phyloP scores from a whole-genome alignment of 805 yeast genomes.

The Starmerella asiatica region DNA sequence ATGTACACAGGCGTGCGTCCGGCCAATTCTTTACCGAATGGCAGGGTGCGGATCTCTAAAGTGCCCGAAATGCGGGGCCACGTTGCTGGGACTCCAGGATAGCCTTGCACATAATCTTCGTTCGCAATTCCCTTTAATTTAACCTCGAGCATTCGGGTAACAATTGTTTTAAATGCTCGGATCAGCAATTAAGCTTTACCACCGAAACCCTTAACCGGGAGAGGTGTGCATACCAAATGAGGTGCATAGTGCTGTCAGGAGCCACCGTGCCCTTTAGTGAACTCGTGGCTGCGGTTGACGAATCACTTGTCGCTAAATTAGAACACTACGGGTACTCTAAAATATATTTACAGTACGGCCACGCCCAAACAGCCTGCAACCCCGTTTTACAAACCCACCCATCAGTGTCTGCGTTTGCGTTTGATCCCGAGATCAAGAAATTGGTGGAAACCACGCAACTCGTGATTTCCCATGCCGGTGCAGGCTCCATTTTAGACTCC shows the following conservation, averaged over 20 bases:
- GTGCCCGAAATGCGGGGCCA: constrained; percentile 32
- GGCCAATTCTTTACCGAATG: constrained; percentile 4
- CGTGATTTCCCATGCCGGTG: constrained; percentile 79
- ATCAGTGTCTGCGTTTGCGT: constrained; percentile 35
- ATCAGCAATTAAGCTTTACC: neutral
- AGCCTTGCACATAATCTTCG: constrained; percentile 31
- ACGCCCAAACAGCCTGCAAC: constrained; percentile 25
- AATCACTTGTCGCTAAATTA: constrained; percentile 30
- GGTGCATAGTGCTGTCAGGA: constrained; percentile 60
- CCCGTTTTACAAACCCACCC: neutral
- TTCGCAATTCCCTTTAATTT: constrained; percentile 28
- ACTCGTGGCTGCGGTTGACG: constrained; percentile 38
- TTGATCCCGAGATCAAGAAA: constrained; percentile 31
- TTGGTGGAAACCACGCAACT: constrained; percentile 39
- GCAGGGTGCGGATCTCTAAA: constrained; percentile 25
- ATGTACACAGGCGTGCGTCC: constrained; percentile 10
- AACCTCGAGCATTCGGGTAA: constrained; percentile 20
- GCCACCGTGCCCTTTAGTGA: constrained; percentile 73
- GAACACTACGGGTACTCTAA: constrained; percentile 28
- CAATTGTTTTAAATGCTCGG: neutral
- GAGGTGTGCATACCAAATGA: constrained; percentile 7
- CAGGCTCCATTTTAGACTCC: constrained; percentile 76
- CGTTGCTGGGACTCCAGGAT: constrained; percentile 33
- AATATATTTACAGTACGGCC: constrained; percentile 51
- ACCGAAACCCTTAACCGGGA: neutral